Conservation (phyloP, 306 rosid species). For the Dryas octopetala region DNA sequence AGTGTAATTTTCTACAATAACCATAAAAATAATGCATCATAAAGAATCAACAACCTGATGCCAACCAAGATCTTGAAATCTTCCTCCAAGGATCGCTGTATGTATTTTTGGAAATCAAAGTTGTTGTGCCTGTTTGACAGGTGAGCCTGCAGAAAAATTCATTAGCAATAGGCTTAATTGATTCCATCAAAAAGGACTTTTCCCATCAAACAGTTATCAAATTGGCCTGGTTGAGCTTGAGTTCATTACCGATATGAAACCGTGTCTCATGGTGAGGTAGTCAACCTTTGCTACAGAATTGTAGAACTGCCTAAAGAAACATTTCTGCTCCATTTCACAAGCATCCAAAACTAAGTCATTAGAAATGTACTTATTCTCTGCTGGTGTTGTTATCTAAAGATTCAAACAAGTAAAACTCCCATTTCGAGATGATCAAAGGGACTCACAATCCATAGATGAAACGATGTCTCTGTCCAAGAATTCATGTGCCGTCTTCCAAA, state of each 20-base stretch:
- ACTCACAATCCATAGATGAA: constrained; percentile 39
- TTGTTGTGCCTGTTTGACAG: constrained; percentile 23
- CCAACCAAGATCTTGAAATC: constrained; percentile 40
- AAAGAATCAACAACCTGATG: constrained; percentile 27
- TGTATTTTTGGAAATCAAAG: constrained; percentile 42
- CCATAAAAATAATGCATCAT: neutral
- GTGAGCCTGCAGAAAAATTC: constrained; percentile 35
- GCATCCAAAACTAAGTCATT: neutral
- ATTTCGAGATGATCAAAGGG: neutral
- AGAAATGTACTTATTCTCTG: neutral
- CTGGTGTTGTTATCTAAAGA: neutral
- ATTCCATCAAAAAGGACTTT: neutral
- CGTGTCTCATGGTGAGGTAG: constrained; percentile 44
- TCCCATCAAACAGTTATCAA: neutral
- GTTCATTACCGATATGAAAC: constrained; percentile 37
- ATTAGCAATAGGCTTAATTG: neutral
- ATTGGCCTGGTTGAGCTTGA: neutral
- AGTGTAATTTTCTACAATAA: neutral
- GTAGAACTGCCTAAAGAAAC: constrained; percentile 46
- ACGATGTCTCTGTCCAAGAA: constrained; percentile 20
- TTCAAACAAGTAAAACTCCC: neutral
- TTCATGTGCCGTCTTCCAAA: constrained; percentile 42
- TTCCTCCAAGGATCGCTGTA: constrained; percentile 38
- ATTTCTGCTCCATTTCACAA: constrained; percentile 38
- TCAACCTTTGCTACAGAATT: constrained; percentile 44